Conservation (phyloP, 2,329 filamentous ascomycete genomes). For the Claviceps sp. region DNA sequence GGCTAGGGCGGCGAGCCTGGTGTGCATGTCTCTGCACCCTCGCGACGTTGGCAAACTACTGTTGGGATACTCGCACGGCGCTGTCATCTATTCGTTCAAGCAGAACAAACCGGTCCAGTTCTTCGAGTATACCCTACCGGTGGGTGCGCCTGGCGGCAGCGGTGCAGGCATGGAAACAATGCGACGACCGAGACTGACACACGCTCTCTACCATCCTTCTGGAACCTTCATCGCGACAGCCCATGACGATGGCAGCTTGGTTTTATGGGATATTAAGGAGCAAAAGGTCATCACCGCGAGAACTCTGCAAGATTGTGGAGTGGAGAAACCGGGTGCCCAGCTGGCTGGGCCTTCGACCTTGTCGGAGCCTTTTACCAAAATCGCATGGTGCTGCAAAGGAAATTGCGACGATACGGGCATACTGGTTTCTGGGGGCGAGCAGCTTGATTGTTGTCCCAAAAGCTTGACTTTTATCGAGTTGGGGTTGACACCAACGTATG, state of each 20-base stretch:
- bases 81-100: constrained; percentile 89
- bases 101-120: constrained; percentile 66
- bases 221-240: constrained; percentile 79
- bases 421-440: constrained; percentile 69
- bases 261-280: constrained; percentile 90
- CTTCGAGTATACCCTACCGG: constrained; percentile 71
- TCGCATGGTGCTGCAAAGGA: constrained; percentile 87
- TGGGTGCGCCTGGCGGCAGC: constrained; percentile 74
- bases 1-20: constrained; percentile 45
- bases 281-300: constrained; percentile 72
- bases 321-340: constrained; percentile 50
- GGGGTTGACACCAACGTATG: constrained; percentile 77
- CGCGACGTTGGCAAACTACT: constrained; percentile 84
- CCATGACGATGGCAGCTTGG: constrained; percentile 81
- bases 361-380: constrained; percentile 62
- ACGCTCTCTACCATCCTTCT: constrained; percentile 88
- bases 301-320: constrained; percentile 58
- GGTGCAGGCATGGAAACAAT: constrained; percentile 44
- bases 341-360: constrained; percentile 40
- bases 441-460: constrained; percentile 52
- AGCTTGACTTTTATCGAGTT: constrained; percentile 83
- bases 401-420: constrained; percentile 90
- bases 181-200: constrained; percentile 61
- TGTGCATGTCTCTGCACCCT: constrained; percentile 76
- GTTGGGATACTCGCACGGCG: constrained; percentile 81